Conservation (phyloP, 352 stramenopile species). For the Globisporangium splendens region DNA sequence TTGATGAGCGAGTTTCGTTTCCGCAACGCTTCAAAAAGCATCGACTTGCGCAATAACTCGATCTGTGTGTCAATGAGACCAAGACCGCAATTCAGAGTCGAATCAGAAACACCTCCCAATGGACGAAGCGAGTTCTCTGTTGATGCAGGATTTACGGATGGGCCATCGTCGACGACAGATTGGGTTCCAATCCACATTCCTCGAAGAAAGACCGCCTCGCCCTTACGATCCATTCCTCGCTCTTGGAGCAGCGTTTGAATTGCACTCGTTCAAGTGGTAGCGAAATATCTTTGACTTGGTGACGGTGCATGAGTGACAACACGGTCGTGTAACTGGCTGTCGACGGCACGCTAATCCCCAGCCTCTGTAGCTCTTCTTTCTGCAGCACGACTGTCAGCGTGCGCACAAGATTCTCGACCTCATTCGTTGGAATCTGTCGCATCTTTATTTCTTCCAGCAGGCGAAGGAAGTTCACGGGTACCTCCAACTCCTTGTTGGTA, state of each 20-base stretch:
- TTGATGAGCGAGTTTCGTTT: conserved; percentile 74
- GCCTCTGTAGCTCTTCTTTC: conserved; percentile 47
- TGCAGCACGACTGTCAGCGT: conserved; percentile 54
- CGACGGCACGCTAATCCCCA: conserved; percentile 38
- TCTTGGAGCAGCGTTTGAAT: conserved; percentile 50
- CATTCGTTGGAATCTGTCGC: conserved; percentile 45
- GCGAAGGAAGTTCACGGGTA: conserved; percentile 36
- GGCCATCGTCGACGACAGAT: conserved; percentile 18
- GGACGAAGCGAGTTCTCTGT: not conserved
- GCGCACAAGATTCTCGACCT: conserved; percentile 55
- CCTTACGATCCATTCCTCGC: conserved; percentile 56
- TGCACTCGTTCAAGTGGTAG: conserved; percentile 28
- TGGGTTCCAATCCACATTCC: conserved; percentile 66
- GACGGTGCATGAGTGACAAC: conserved; percentile 44
- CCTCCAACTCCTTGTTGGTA: conserved; percentile 47
- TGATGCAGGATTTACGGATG: not conserved
- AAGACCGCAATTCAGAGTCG: conserved; percentile 38
- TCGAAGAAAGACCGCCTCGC: conserved; percentile 49
- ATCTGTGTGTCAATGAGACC: conserved; percentile 66
- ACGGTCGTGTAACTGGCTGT: conserved; percentile 49
- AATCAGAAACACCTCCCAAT: not conserved
- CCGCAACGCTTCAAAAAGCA: conserved; percentile 61
- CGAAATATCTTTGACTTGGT: conserved; percentile 51
- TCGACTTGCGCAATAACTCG: conserved; percentile 52
- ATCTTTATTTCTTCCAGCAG: conserved; percentile 54